Conservation (phyloP, 495 filamentous ascomycete species). For the Beverwykella pulmonaria region DNA sequence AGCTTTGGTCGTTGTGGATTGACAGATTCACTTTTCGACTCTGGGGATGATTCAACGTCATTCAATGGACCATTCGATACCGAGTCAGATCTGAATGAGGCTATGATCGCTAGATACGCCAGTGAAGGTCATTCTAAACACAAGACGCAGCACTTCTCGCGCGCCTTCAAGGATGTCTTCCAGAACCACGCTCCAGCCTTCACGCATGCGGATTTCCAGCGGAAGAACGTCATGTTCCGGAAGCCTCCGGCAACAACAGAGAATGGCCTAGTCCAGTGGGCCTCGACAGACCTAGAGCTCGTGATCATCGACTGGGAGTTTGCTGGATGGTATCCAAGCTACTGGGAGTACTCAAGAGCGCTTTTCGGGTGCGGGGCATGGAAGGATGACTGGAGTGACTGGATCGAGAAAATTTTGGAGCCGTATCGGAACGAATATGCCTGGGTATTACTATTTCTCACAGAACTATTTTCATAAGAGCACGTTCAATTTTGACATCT, state of each 20-base stretch:
- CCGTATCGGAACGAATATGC: slow-evolving; percentile 33
- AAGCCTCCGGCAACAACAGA: slow-evolving; percentile 31
- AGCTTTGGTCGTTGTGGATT: slow-evolving; percentile 43
- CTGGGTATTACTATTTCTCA: slow-evolving; percentile 35
- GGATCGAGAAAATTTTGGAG: slow-evolving; percentile 44
- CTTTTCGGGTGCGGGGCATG: slow-evolving; percentile 43
- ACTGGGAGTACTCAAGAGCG: slow-evolving; percentile 45
- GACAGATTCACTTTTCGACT: slow-evolving; percentile 44
- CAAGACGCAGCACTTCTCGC: slow-evolving; percentile 29
- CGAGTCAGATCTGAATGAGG: slow-evolving; percentile 32
- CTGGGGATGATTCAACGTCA: slow-evolving; percentile 22
- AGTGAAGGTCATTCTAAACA: slow-evolving; percentile 18
- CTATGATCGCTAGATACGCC: slow-evolving; percentile 31
- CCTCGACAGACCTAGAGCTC: slow-evolving; percentile 29
- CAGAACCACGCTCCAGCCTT: slow-evolving; percentile 30
- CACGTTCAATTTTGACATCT: slow-evolving; percentile 34
- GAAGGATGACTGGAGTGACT: slow-evolving; percentile 48
- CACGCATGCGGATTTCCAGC: slow-evolving; percentile 40
- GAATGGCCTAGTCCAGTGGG: slow-evolving; percentile 30
- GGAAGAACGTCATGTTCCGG: slow-evolving; percentile 45
- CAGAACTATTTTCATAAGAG: slow-evolving; percentile 31
- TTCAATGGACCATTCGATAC: slow-evolving; percentile 47
- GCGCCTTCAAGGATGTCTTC: slow-evolving; percentile 27
- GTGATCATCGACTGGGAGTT: slow-evolving; percentile 48
- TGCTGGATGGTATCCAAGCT: slow-evolving; percentile 47